Percentiles rank a stretch among this genome's conserved stretches.
phyloP scores from a whole-genome alignment of 305 asterid species.

The Rubia balearica region DNA sequence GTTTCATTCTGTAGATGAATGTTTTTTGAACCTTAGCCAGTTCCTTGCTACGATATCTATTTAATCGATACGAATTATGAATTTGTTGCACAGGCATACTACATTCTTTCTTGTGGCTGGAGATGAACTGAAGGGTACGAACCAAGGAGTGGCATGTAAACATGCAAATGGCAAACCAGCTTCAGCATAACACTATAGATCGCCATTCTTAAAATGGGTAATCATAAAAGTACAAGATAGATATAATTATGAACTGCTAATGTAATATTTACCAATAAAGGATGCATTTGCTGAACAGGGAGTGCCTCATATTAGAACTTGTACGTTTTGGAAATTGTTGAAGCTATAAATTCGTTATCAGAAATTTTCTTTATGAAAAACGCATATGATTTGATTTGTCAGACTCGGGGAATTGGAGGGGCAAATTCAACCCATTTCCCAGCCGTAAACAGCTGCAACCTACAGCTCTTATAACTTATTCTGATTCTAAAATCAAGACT shows the following conservation, averaged over 20 bases:
- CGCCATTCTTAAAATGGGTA: slow-evolving; percentile 2
- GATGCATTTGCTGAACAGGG: no score
- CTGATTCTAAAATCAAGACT: no score
- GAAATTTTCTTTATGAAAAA: no score
- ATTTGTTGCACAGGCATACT: slow-evolving; percentile 51
- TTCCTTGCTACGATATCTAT: not conserved
- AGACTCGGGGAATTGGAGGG: no score
- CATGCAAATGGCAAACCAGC: slow-evolving; percentile 51
- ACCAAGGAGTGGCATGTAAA: slow-evolving; percentile 44
- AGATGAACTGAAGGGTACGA: slow-evolving; percentile 64
- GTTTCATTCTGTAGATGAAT: not conserved
- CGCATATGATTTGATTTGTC: no score
- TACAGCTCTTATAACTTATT: no score
- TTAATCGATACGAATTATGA: not conserved
- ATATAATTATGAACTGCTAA: slow-evolving; percentile 2
- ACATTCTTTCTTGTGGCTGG: slow-evolving; percentile 96
- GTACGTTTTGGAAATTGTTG: no score
- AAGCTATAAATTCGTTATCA: no score
- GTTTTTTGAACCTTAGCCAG: not conserved
- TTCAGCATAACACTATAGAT: slow-evolving; percentile 15
- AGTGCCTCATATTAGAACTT: no score
- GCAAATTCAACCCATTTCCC: no score
- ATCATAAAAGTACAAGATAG: slow-evolving; percentile 6
- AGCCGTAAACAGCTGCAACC: no score
- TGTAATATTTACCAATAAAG: not conserved